Conservation (phyloP, 768 basidiomycete genomes). For the Gymnopilus junonius region DNA sequence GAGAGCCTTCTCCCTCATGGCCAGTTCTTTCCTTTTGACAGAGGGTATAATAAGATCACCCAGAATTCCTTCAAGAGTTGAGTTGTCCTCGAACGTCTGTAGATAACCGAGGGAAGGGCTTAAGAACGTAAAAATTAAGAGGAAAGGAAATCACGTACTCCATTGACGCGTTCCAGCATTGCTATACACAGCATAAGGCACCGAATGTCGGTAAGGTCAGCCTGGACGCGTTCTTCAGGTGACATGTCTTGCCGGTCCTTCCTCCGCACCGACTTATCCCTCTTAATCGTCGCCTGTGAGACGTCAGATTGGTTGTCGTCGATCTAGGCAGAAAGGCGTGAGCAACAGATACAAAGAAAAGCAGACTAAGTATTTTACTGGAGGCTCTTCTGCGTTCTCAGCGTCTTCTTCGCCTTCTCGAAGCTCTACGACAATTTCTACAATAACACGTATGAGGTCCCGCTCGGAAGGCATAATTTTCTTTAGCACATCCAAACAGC, state of each 20-base stretch:
- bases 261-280: constrained; percentile 34
- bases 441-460: constrained; percentile 41
- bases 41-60: constrained; percentile 89
- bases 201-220: constrained; percentile 77
- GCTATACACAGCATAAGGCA: constrained; percentile 85
- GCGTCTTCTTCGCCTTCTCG: constrained; percentile 38
- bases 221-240: constrained; percentile 64
- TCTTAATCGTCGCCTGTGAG: constrained; percentile 30
- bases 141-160: constrained; percentile 50
- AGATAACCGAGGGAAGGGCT: constrained; percentile 35
- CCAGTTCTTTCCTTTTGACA: constrained; percentile 85
- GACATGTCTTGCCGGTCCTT: constrained; percentile 63
- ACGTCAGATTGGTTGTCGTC: constrained; percentile 31
- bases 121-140: background rate
- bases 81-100: constrained; percentile 76
- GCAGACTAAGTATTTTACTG: constrained; percentile 15
- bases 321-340: constrained; percentile 14
- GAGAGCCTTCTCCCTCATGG: constrained; percentile 80
- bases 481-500: constrained; percentile 85
- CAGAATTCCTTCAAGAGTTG: constrained; percentile 81
- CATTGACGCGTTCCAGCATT: constrained; percentile 89
- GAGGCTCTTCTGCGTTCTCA: constrained; percentile 24
- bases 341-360: background rate
- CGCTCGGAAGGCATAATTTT: constrained; percentile 83
- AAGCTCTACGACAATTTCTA: constrained; percentile 41